phyloP scores from a whole-genome alignment of 139 green algal genomes.

The Ettlia oleoabundans region DNA sequence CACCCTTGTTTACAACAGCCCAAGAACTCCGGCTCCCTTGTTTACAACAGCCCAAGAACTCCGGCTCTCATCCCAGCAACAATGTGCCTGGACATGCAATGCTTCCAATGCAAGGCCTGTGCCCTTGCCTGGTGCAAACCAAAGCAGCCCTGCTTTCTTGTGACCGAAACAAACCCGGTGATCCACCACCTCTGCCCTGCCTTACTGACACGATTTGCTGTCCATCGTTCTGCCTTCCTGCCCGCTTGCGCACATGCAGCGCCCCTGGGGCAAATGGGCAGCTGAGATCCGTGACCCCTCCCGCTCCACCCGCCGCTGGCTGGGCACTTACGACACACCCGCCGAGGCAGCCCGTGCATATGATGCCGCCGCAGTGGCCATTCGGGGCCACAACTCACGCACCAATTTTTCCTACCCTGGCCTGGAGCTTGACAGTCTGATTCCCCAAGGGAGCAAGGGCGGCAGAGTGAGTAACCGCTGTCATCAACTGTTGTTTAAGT shows the following conservation, averaged over 20 bases:
- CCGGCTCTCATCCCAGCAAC: not conserved
- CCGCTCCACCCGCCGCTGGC: conserved; percentile 72
- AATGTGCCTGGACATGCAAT: no score
- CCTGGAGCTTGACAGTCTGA: conserved; percentile 30
- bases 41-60: no score
- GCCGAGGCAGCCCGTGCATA: conserved; percentile 77
- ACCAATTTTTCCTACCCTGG: conserved; percentile 80
- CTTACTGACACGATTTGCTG: not conserved
- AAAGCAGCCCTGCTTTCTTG: no score
- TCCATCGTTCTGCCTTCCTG: no score
- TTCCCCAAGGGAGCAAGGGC: not conserved
- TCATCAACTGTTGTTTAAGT: not conserved
- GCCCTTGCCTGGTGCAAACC: no score
- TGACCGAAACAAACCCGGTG: no score
- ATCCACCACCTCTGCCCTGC: no score
- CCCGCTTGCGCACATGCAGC: conserved; percentile 22
- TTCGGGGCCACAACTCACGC: conserved; percentile 71
- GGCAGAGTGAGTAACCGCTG: not conserved
- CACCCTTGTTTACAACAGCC: no score
- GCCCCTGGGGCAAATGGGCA: conserved; percentile 85
- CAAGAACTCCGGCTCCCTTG: no score
- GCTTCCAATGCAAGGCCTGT: no score
- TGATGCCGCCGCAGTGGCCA: conserved; percentile 77
- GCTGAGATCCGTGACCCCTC: conserved; percentile 82
- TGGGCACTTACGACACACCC: conserved; percentile 76